A percentile compares a stretch with the other conserved stretches of the same genome.
Conservation (phyloP, 768 basidiomycete genomes). For the Leccinum incarnatum region DNA sequence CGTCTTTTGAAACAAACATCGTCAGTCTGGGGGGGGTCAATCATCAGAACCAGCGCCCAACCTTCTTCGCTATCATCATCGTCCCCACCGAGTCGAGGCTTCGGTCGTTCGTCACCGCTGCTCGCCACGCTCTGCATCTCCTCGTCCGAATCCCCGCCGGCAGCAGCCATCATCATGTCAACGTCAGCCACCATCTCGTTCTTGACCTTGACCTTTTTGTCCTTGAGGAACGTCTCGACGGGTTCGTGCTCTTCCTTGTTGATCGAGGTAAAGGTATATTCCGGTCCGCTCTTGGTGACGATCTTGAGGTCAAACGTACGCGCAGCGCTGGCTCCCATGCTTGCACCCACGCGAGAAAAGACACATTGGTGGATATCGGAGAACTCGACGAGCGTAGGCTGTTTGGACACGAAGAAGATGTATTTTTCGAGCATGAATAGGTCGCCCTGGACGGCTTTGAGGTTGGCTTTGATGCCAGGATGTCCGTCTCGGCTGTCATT, state of each 20-base stretch:
- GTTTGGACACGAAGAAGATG: constrained; percentile 96
- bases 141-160: constrained; percentile 67
- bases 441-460: constrained; percentile 96
- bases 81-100: constrained; percentile 45
- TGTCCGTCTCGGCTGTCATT: constrained; percentile 74
- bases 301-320: constrained; percentile 94
- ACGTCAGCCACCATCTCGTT: constrained; percentile 93
- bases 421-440: constrained; percentile 98
- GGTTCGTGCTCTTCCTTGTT: constrained; percentile 93
- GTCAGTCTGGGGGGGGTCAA: neutral
- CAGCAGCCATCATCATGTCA: constrained; percentile 67
- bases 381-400: constrained; percentile 87
- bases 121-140: constrained; percentile 82
- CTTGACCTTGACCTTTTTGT: constrained; percentile 92
- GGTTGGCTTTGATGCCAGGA: constrained; percentile 94
- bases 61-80: constrained; percentile 80
- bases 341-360: constrained; percentile 91
- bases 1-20: constrained; percentile 50
- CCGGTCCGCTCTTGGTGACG: constrained; percentile 78
- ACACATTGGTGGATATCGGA: constrained; percentile 86
- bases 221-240: constrained; percentile 80
- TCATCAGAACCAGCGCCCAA: constrained; percentile 33
- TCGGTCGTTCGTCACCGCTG: constrained; percentile 60
- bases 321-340: constrained; percentile 76
- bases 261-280: constrained; percentile 88